These are phyloP conservation scores for Escovopsis sp. DNA, from an alignment of 2,329 filamentous ascomycete species.

Conservation along the genomic window DNA sequence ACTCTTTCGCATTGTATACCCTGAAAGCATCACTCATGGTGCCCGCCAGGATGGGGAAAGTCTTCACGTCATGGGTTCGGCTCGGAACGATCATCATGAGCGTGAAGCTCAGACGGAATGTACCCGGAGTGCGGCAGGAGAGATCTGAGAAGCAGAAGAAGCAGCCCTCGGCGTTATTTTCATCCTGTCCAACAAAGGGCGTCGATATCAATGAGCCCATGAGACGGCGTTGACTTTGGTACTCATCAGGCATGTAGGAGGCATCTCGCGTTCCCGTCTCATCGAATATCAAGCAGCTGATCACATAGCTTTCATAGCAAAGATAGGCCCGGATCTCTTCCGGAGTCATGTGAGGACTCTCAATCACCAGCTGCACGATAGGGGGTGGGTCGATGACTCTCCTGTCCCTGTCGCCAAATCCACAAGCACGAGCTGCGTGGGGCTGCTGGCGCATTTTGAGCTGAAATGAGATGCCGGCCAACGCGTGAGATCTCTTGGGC, in stretches of 20 bases:
- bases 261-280: constrained; percentile 52
- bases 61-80: constrained; percentile 29
- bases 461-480: constrained; percentile 15
- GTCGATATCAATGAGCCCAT: constrained; percentile 71
- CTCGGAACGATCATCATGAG: constrained; percentile 56
- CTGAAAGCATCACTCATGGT: constrained; percentile 57
- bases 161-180: constrained; percentile 57
- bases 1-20: constrained; percentile 75
- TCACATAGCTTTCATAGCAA: constrained; percentile 51
- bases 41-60: constrained; percentile 35
- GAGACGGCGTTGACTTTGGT: constrained; percentile 55
- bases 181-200: constrained; percentile 62
- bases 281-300: constrained; percentile 66
- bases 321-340: constrained; percentile 38
- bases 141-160: constrained; percentile 81
- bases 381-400: constrained; percentile 73
- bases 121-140: constrained; percentile 62
- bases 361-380: constrained; percentile 59
- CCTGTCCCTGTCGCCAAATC: constrained; percentile 69
- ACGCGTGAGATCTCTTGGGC: constrained; percentile 5
- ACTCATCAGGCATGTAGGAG: constrained; percentile 57
- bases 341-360: constrained; percentile 37
- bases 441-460: constrained; percentile 58
- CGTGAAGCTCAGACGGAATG: constrained; percentile 61
- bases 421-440: constrained; percentile 62